These are phyloP conservation scores for Lentinula raphanica DNA, from an alignment of 768 basidiomycete species.

Conservation along the genomic window DNA sequence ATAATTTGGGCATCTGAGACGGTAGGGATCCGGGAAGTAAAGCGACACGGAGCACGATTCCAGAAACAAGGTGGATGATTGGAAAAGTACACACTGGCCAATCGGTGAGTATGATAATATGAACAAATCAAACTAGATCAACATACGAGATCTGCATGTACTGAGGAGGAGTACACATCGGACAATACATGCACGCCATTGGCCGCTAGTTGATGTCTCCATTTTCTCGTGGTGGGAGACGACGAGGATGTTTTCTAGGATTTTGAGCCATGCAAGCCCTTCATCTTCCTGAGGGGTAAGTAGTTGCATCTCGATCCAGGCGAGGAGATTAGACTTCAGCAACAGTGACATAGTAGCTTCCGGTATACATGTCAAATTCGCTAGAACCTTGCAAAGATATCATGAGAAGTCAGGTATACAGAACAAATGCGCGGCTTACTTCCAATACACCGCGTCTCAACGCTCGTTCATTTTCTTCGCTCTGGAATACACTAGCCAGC, in stretches of 20 bases:
- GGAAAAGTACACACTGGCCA: conserved; percentile 11
- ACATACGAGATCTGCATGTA: conserved; percentile 22
- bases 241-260: conserved; percentile 58
- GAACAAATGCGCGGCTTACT: conserved; percentile 29
- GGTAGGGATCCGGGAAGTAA: conserved; percentile 24
- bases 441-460: conserved; percentile 62
- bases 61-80: conserved; percentile 19
- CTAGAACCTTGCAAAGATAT: conserved; percentile 52
- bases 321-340: conserved; percentile 63
- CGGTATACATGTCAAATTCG: conserved; percentile 64
- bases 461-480: conserved; percentile 45
- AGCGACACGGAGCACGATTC: conserved; percentile 32
- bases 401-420: background rate
- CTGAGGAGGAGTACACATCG: conserved; percentile 44
- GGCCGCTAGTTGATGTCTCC: conserved; percentile 47
- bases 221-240: conserved; percentile 46
- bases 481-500: conserved; percentile 76
- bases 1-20: conserved; percentile 23
- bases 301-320: conserved; percentile 82
- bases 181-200: conserved; percentile 54
- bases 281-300: conserved; percentile 30
- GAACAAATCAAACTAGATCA: background rate
- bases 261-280: conserved; percentile 56
- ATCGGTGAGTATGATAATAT: background rate
- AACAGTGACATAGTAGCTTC: conserved; percentile 70